Evolutionary conservation across 208 protist species (phyloP).

Genomic region (Wallacemonas sp.): DNA sequence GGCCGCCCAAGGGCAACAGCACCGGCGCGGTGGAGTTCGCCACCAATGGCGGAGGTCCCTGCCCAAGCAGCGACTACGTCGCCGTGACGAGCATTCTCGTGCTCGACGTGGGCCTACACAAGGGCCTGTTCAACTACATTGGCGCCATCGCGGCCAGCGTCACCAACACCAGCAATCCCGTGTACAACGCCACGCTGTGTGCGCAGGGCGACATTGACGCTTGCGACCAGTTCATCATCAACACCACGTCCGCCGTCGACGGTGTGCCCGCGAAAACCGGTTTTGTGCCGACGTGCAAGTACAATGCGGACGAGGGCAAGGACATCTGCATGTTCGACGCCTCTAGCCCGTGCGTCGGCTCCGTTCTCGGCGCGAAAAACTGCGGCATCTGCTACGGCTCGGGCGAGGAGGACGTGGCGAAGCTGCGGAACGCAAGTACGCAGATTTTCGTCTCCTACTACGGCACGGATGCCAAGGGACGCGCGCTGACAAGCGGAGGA

Average conservation of each 20-base stretch:
- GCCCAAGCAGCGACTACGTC: conserved; percentile 35
- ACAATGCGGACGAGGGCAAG: conserved; percentile 20
- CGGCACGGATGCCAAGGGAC: conserved; percentile 62
- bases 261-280: conserved; percentile 60
- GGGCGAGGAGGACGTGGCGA: conserved; percentile 11
- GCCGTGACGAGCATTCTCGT: conserved; percentile 63
- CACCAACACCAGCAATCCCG: conserved; percentile 26
- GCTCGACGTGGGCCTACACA: conserved; percentile 73
- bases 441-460: conserved; percentile 76
- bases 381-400: conserved; percentile 58
- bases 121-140: conserved; percentile 83
- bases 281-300: conserved; percentile 73
- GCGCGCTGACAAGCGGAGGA: conserved; percentile 60
- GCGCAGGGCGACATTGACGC: not conserved
- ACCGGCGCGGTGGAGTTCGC: conserved; percentile 61
- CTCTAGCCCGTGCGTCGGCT: conserved; percentile 54
- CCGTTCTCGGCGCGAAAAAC: conserved; percentile 61
- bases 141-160: conserved; percentile 10
- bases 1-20: conserved; percentile 21
- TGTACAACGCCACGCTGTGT: conserved; percentile 32
- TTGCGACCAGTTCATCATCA: conserved; percentile 31
- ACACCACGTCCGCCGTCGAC: conserved; percentile 18
- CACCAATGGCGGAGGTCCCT: conserved; percentile 35
- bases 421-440: conserved; percentile 29
- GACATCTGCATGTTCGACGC: conserved; percentile 61